A percentile compares a stretch with the other conserved stretches of the same genome.
These are phyloP conservation scores for Closterium sp. DNA, from an alignment of 139 green algal genomes.

Conservation along the genomic window DNA sequence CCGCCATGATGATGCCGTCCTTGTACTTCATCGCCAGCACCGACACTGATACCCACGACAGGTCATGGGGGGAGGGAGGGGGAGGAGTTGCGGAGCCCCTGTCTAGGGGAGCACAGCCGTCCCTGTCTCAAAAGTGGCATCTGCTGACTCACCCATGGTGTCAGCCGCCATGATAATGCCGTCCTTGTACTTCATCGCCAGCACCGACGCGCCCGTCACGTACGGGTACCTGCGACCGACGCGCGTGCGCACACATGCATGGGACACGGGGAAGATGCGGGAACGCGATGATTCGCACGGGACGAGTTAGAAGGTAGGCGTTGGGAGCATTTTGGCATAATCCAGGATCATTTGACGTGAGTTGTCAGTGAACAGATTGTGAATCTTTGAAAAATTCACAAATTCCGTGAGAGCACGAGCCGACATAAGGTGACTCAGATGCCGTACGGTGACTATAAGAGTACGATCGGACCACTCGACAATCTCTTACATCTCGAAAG, in stretches of 20 bases:
- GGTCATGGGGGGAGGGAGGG: too few species aligned
- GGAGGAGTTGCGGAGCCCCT: too few species aligned
- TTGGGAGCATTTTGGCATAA: neutral
- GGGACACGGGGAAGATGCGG: neutral
- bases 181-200: constrained; percentile 93
- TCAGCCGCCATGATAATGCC: constrained; percentile 91
- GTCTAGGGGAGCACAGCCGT: too few species aligned
- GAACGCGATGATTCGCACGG: neutral
- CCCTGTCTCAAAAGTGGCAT: too few species aligned
- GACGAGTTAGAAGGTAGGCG: neutral
- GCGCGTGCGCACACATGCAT: neutral
- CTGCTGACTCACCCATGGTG: constrained; percentile 72
- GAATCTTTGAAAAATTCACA: neutral
- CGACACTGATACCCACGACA: too few species aligned
- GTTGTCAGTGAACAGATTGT: neutral
- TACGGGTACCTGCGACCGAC: constrained; percentile 57
- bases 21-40: too few species aligned
- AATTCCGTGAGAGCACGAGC: neutral
- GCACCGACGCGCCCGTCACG: constrained; percentile 92
- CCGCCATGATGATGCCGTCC: too few species aligned
- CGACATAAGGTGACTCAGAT: neutral
- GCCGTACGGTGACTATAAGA: neutral
- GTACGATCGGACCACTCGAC: too few species aligned
- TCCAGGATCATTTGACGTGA: too few species aligned
- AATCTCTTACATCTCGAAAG: too few species aligned